Evolutionary conservation across 2,329 filamentous ascomycete genomes (phyloP).

Genomic region (Cryoendolithus antarcticus): DNA sequence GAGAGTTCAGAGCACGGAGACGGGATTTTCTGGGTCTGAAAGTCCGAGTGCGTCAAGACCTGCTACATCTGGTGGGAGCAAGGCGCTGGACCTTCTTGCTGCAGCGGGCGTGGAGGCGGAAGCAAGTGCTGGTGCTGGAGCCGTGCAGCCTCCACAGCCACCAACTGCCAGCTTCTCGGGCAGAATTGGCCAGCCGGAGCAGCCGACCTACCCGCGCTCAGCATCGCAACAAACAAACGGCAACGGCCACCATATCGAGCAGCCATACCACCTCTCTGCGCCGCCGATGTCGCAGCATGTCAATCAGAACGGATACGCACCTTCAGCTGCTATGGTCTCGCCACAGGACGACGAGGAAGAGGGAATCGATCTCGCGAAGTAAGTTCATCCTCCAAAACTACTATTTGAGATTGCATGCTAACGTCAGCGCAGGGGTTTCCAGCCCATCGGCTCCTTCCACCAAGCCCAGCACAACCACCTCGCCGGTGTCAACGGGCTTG

Average conservation of each 20-base stretch:
- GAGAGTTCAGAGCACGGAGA: neutral
- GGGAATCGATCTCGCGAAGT: constrained; percentile 38
- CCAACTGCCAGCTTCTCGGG: neutral
- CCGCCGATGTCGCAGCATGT: constrained; percentile 13
- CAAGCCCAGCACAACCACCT: constrained; percentile 20
- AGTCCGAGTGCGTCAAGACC: constrained; percentile 3
- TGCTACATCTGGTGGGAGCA: constrained; percentile 12
- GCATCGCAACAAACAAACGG: no score
- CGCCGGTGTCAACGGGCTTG: no score
- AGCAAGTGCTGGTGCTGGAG: neutral
- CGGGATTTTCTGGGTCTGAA: constrained; percentile 3
- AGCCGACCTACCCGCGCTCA: constrained; percentile 22
- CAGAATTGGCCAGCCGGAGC: constrained; percentile 8
- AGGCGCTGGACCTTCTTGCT: constrained; percentile 19
- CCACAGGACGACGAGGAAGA: constrained; percentile 33
- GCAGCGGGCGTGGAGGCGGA: constrained; percentile 6
- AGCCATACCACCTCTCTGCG: neutral
- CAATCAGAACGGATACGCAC: no score
- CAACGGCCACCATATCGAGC: constrained; percentile 13
- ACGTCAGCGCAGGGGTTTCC: constrained; percentile 30
- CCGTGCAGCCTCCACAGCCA: no score
- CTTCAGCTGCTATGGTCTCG: no score
- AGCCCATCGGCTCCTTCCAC: constrained; percentile 37
- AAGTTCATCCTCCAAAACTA: constrained; percentile 20
- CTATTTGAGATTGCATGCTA: constrained; percentile 13